Evolutionary conservation across 768 basidiomycete species (phyloP), one percentile per base, ranked within the genome.

Genomic region (Amanita fuliginea): DNA sequence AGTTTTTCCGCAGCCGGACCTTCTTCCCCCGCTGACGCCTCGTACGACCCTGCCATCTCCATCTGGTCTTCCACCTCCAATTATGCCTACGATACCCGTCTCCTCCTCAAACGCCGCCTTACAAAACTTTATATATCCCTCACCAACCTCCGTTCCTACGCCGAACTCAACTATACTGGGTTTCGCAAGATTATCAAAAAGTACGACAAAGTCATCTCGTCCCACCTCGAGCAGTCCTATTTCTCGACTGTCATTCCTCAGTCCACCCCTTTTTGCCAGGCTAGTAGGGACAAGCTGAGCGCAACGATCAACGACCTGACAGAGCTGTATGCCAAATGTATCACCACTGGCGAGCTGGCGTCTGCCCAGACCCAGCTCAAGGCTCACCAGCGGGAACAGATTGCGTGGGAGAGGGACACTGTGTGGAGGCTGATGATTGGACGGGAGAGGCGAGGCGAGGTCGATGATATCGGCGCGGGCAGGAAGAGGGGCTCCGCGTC

Each of bases 391-490:
- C 81, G 91, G 16, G 93, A 97, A 64, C 86, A 91, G 60, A 86
- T 95, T 54, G 94, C 95, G 3, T 95, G 94, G 82, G 95, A 98
- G 60, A 79, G 96, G 28, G 93, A 98, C 60, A 99, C 96, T 1
- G 85, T 98, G 10, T 99, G 96, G 96, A 75, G 91, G 21, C 85
- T 90, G 64, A 94, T 96, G 92, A 86, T 96, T 52, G 83, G 81
- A 2, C 77, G 80, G 35, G 86, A 89, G 56, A 76, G 89, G 24
- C 74, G 80, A 3, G 86, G 89, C 14, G 78, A 80, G 11, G 5
- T 33, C 1, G 51, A 14, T 3, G 44, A 51, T 30, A 46, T 50
- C 33, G 47, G 47, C 19, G 35, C 44, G 30, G 28, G 34, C 8
- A 26, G 33, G 6, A 28, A n/a, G 18, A n/a, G 21, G 21, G 46